Evolutionary conservation across 2,329 filamentous ascomycete genomes (phyloP).

Genomic region (Aphanocladium album): DNA sequence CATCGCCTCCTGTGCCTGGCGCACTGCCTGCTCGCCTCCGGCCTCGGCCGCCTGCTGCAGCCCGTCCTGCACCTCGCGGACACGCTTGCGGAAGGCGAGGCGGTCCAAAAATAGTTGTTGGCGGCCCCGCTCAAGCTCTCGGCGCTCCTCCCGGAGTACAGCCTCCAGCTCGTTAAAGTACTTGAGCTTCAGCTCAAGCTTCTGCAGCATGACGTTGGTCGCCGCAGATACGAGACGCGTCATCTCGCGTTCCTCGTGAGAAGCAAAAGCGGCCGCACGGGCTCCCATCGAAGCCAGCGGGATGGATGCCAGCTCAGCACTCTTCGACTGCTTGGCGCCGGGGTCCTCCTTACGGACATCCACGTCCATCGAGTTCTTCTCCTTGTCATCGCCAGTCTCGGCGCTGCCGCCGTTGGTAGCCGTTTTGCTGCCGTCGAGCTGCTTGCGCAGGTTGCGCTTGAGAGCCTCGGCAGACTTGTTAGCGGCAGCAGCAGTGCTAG

Average conservation of each 20-base stretch:
- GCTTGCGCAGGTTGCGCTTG: slow-evolving; percentile 70
- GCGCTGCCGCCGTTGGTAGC: slow-evolving; percentile 44
- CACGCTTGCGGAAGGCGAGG: slow-evolving; percentile 80
- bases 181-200: slow-evolving; percentile 90
- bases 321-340: slow-evolving; percentile 43
- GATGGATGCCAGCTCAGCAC: slow-evolving; percentile 61
- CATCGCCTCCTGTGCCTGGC: slow-evolving; percentile 42
- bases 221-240: slow-evolving; percentile 87
- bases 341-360: slow-evolving; percentile 50
- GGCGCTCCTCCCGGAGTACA: slow-evolving; percentile 83
- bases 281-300: slow-evolving; percentile 83
- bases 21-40: slow-evolving; percentile 46
- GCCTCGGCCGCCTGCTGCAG: slow-evolving; percentile 51
- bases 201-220: slow-evolving; percentile 90
- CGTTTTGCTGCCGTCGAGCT: slow-evolving; percentile 57
- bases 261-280: slow-evolving; percentile 80
- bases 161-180: slow-evolving; percentile 97
- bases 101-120: slow-evolving; percentile 93
- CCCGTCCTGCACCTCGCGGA: slow-evolving; percentile 74
- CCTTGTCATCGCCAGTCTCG: slow-evolving; percentile 43
- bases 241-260: slow-evolving; percentile 95
- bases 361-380: slow-evolving; percentile 60
- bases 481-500: slow-evolving; percentile 83
- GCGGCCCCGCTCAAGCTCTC: slow-evolving; percentile 84
- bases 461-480: slow-evolving; percentile 84